Evolutionary conservation across 768 basidiomycete genomes (phyloP), one percentile per base, ranked within the genome.

Genomic region (Pholiota molesta): DNA sequence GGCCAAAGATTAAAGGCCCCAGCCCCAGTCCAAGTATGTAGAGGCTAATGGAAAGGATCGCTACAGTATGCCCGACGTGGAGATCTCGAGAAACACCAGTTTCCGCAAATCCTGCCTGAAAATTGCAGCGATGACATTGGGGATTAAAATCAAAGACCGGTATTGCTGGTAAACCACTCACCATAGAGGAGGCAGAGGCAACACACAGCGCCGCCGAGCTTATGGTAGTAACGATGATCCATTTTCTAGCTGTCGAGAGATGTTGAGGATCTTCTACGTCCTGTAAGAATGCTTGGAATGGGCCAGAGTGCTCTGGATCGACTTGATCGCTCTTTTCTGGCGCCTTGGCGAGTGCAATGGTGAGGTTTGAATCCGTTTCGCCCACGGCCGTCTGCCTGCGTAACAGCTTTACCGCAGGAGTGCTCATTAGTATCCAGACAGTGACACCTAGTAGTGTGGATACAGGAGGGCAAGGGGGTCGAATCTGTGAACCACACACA

Each of bases 81-180:
- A 88, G 81, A 8, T 82, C 80, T 14, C 69, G 59, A 40, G 86
- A 78, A 45, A 90, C 78, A 0, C 84, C 87, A 1, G 70, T 67
- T 72, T 93, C 90, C 1, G 92, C 85, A 55, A 86, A 86, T 0
- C 84, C 75, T 11, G 88, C 84, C 88, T 88, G 31, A 14, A 52
- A 29, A 45, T 19, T 26, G 35, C 9, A 13, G 1, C 17, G 31
- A 16, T 21, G 16, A 49, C 14, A 47, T 6, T 60, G 23, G 39
- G 8, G 28, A 29, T 42, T 2, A 31, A 26, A 13, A 8, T 19
- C 11, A n/a, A n/a, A n/a, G n/a, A n/a, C n/a, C n/a, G n/a, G n/a
- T 35, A 28, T 55, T 52, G 28, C 17, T 23, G 37, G 35, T 16
- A 29, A 29, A 29, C 57, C 6, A 78, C 85, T 42, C 57, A 85